Evolutionary conservation across 1,284 basidiomycete genomes (phyloP), one percentile per base, ranked within the genome.

Genomic region (Earliella scabrosa): DNA sequence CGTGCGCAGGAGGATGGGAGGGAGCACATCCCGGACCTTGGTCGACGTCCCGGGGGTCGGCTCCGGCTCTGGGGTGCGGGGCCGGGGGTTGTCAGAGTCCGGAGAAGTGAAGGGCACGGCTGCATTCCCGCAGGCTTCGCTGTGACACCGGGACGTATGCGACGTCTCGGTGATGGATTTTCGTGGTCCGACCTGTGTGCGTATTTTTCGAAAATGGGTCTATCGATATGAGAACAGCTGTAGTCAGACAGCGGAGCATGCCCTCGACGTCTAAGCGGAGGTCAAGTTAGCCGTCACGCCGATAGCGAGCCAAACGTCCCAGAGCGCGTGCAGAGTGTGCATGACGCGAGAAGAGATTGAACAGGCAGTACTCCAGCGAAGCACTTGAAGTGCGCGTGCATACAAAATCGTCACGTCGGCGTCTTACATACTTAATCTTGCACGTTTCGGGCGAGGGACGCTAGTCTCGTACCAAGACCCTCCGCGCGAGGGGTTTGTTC

Each of bases 321-420:
- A 93, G n/a, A 97, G 78, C 21, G 73, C 75, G 40, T 75, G 70
- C n/a, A 97, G 68, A 6, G 93, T 92, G n/a, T 75, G 77, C 10
- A 60, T 68, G 23, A 92, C 72, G 16, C 93, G 93, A 95, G 72
- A 86, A 97, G 23, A 97, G 76, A 73, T 97, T 94, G 46, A 97
- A 75, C 1, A 95, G 95, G 68, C 93, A 95, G 71, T 92, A 97
- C 1, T 75, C 76, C 5, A 72, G 68, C n/a, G 77, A 68, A 16
- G 75, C 73, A 70, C 63, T 77, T 79, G 63, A 88, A 69, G 63
- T 84, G 79, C n/a, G 84, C 77, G 71, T 97, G 93, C 86, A 97
- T 89, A 70, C 93, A 94, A 71, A 92, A 95, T 60, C 95, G 82
- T 75, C 93, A 95, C 29, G 88, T 87, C 26, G 73, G 74, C 5